A percentile compares a stretch with the other conserved stretches of the same genome.
Evolutionary conservation across 2,329 filamentous ascomycete genomes (phyloP).

Genomic region (Pyrenophora seminiperda): DNA sequence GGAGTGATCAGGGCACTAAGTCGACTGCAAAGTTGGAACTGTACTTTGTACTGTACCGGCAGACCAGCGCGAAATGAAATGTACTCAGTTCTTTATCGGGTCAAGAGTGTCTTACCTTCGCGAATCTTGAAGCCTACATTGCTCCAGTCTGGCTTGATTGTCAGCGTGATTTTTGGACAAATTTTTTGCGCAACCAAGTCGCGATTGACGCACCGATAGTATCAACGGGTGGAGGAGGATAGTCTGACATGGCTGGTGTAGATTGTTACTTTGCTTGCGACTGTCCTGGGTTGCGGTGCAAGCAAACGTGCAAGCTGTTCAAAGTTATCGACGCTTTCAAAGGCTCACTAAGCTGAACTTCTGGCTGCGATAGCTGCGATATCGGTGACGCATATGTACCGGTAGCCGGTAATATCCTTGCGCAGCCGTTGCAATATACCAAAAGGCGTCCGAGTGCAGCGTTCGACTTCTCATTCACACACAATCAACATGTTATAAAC

Average conservation of each 20-base stretch:
- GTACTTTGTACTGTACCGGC: too few species aligned
- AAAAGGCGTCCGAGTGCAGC: constrained; percentile 21
- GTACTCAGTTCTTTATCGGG: too few species aligned
- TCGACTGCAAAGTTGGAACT: background rate
- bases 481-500: constrained; percentile 1
- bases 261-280: background rate
- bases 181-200: background rate
- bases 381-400: constrained; percentile 39
- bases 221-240: constrained; percentile 74
- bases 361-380: constrained; percentile 31
- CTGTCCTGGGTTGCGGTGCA: constrained; percentile 9
- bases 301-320: constrained; percentile 9
- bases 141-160: constrained; percentile 71
- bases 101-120: constrained; percentile 67
- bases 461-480: constrained; percentile 2
- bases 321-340: constrained; percentile 21
- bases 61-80: too few species aligned
- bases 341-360: constrained; percentile 21
- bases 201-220: constrained; percentile 65
- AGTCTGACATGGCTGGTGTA: constrained; percentile 39
- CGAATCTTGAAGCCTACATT: constrained; percentile 91
- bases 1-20: background rate
- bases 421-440: constrained; percentile 31
- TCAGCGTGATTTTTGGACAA: constrained; percentile 13
- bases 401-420: constrained; percentile 34